phyloP scores from a whole-genome alignment of 2,329 filamentous ascomycete genomes.

The Aureobasidium subglaciale region DNA sequence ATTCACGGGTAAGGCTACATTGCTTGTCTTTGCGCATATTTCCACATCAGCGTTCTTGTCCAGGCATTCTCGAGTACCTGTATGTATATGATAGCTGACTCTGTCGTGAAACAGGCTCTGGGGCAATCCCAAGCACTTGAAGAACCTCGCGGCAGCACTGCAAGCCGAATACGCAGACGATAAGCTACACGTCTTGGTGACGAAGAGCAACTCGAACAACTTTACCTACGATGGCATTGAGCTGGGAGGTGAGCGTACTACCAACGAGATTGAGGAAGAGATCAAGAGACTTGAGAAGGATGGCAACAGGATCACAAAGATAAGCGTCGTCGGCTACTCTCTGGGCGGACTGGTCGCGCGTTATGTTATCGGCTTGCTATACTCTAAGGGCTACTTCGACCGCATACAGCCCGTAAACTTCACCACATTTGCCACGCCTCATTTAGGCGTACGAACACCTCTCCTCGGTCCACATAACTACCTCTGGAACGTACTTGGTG shows the following conservation, averaged over 20 bases:
- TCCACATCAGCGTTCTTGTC: constrained; percentile 10
- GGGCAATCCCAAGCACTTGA: constrained; percentile 71
- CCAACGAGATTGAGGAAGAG: constrained; percentile 55
- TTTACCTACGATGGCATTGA: constrained; percentile 64
- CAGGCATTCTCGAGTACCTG: not conserved
- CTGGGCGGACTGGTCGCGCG: constrained; percentile 79
- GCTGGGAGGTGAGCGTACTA: constrained; percentile 59
- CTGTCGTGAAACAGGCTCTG: constrained; percentile 50
- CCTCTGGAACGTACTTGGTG: constrained; percentile 71
- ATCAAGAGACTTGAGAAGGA: constrained; percentile 47
- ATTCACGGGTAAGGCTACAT: constrained; percentile 58
- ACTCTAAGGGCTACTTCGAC: constrained; percentile 74
- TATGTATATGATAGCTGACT: not conserved
- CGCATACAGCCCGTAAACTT: constrained; percentile 82
- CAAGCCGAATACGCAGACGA: constrained; percentile 55
- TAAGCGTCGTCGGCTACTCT: constrained; percentile 86
- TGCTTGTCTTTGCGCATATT: constrained; percentile 6
- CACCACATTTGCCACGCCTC: constrained; percentile 78
- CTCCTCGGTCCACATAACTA: constrained; percentile 36
- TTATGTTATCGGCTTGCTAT: constrained; percentile 78
- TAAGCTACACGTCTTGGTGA: constrained; percentile 61
- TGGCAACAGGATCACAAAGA: constrained; percentile 67
- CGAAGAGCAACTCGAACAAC: constrained; percentile 65
- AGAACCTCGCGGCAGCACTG: constrained; percentile 58
- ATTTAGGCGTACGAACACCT: constrained; percentile 50